Conservation (phyloP, 2,329 filamentous ascomycete species). For the Aspergillus novofumigatus region DNA sequence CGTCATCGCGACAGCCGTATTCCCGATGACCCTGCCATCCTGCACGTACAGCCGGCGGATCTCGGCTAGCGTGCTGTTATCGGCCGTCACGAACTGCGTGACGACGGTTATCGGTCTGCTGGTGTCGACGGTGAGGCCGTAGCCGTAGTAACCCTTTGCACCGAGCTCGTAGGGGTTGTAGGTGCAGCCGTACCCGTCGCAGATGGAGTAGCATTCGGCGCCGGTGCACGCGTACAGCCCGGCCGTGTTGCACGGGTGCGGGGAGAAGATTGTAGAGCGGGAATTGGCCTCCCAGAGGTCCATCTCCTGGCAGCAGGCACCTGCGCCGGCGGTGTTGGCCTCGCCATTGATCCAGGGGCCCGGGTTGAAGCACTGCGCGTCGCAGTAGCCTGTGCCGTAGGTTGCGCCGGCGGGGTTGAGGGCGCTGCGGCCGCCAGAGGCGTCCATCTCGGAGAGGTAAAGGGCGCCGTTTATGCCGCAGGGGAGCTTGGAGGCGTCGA, state of each 20-base stretch:
- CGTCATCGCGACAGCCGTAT: slow-evolving; percentile 46
- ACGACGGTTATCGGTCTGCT: slow-evolving; percentile 58
- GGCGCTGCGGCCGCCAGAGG: slow-evolving; percentile 53
- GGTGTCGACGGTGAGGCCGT: slow-evolving; percentile 54
- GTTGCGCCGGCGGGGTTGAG: slow-evolving; percentile 52
- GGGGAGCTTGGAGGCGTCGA: slow-evolving; percentile 63
- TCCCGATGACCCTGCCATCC: slow-evolving; percentile 54
- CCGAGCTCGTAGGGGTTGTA: slow-evolving; percentile 65
- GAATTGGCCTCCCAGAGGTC: slow-evolving; percentile 66
- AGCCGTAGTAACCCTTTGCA: slow-evolving; percentile 58
- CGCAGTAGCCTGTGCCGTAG: slow-evolving; percentile 60
- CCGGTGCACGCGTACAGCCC: slow-evolving; percentile 46
- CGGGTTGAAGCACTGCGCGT: slow-evolving; percentile 49
- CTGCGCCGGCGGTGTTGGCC: slow-evolving; percentile 48
- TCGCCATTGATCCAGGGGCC: slow-evolving; percentile 51
- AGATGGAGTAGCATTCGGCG: slow-evolving; percentile 46
- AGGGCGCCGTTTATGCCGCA: slow-evolving; percentile 68
- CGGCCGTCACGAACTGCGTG: slow-evolving; percentile 57
- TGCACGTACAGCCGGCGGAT: slow-evolving; percentile 62
- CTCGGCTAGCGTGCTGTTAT: slow-evolving; percentile 49
- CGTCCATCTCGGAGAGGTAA: slow-evolving; percentile 59
- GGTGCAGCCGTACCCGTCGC: slow-evolving; percentile 64
- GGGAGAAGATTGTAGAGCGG: slow-evolving; percentile 58
- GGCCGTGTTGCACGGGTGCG: slow-evolving; percentile 54
- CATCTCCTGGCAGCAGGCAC: slow-evolving; percentile 63